These are phyloP conservation scores for Phyllosticta paracitricarpa DNA, from an alignment of 2,329 filamentous ascomycete species.

Conservation along the genomic window DNA sequence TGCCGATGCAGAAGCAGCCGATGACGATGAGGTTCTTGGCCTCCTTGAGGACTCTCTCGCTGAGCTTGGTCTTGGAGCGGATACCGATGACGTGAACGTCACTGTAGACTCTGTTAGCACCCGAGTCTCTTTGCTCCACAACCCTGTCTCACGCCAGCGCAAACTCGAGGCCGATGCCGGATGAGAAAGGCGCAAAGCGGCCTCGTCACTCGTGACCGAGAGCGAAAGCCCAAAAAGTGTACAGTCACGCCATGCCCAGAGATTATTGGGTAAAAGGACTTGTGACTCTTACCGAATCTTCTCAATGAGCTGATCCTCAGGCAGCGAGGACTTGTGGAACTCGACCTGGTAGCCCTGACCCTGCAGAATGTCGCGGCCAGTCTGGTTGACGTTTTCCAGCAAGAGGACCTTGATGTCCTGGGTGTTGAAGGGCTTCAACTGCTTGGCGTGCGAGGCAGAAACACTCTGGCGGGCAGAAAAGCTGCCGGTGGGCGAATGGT, in stretches of 20 bases:
- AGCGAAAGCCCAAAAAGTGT: background rate
- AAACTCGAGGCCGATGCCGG: background rate
- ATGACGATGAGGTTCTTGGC: conserved; percentile 93
- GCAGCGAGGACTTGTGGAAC: conserved; percentile 74
- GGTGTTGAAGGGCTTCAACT: conserved; percentile 89
- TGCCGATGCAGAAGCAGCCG: conserved; percentile 98
- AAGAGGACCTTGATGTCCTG: conserved; percentile 94
- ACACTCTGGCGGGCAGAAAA: conserved; percentile 30
- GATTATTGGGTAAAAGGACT: background rate
- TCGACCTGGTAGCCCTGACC: conserved; percentile 95
- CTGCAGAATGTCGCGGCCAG: conserved; percentile 71
- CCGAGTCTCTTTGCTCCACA: background rate
- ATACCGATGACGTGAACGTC: conserved; percentile 97
- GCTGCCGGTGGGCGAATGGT: conserved; percentile 63
- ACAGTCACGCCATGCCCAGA: background rate
- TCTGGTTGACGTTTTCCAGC: conserved; percentile 90
- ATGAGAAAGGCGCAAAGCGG: background rate
- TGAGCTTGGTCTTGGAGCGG: conserved; percentile 94
- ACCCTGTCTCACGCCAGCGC: background rate
- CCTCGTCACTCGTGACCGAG: background rate
- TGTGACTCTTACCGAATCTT: conserved; percentile 65
- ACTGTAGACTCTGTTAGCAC: conserved; percentile 35
- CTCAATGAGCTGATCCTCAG: conserved; percentile 88
- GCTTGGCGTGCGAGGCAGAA: conserved; percentile 47
- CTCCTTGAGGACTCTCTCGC: conserved; percentile 69